Evolutionary conservation across 2,329 filamentous ascomycete genomes (phyloP).

Genomic region (Fusarium domesticum): DNA sequence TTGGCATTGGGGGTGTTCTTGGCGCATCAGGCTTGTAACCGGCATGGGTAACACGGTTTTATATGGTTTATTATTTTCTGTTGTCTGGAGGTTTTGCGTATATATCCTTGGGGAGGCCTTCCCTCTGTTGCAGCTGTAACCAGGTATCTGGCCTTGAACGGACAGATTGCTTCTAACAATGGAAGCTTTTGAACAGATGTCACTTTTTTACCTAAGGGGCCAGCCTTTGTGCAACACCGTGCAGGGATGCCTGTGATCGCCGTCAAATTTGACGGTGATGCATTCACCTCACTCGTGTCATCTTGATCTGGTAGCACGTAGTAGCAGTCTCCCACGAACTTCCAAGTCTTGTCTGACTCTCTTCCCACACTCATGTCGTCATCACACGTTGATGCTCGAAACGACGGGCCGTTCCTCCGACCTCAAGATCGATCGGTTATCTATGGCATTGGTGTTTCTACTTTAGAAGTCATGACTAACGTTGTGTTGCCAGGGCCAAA

Average conservation of each 20-base stretch:
- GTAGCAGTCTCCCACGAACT: not conserved
- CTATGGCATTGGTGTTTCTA: not conserved
- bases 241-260: too few relatives aligned
- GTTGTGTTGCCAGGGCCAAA: too few relatives aligned
- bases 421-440: not conserved
- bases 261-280: too few relatives aligned
- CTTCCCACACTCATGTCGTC: not conserved
- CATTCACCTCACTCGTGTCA: too few relatives aligned
- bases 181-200: not conserved
- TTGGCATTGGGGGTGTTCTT: not conserved
- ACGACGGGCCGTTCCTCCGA: not conserved
- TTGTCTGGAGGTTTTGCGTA: not conserved
- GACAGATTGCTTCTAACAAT: not conserved
- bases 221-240: too few relatives aligned
- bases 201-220: too few relatives aligned
- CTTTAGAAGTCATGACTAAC: too few relatives aligned
- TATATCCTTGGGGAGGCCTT: not conserved
- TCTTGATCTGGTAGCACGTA: too few relatives aligned
- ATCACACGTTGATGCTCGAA: not conserved
- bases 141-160: not conserved
- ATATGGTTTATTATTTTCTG: not conserved
- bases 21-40: not conserved
- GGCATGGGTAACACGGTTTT: not conserved
- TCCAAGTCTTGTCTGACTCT: not conserved
- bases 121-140: not conserved